phyloP scores from a whole-genome alignment of 495 filamentous ascomycete species.

The Trichocladium uniseriatum region DNA sequence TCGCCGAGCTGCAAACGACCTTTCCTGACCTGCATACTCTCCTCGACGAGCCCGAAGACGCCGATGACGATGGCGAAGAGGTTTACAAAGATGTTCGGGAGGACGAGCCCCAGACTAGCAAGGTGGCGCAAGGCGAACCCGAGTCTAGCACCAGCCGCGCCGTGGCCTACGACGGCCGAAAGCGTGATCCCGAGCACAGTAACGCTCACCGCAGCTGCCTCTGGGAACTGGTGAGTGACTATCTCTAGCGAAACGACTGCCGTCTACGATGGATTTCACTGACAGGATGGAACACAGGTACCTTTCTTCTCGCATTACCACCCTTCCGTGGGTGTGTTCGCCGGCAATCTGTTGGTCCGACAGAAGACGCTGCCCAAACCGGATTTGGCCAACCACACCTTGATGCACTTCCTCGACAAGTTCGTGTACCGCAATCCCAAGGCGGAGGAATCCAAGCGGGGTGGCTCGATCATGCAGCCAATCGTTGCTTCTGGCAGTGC shows the following conservation, averaged over 20 bases:
- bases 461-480: constrained; percentile 92
- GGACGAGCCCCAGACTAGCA: constrained; percentile 54
- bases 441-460: constrained; percentile 51
- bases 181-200: constrained; percentile 81
- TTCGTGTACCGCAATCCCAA: constrained; percentile 93
- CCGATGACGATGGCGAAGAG: constrained; percentile 36
- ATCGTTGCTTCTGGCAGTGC: constrained; percentile 56
- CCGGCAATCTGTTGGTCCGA: constrained; percentile 54
- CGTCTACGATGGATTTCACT: background rate
- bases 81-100: constrained; percentile 54
- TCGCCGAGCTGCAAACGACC: constrained; percentile 66
- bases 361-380: constrained; percentile 72
- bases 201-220: constrained; percentile 84
- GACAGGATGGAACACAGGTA: constrained; percentile 29
- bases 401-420: constrained; percentile 91
- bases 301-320: constrained; percentile 82
- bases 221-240: constrained; percentile 68
- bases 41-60: constrained; percentile 59
- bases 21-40: constrained; percentile 69
- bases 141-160: constrained; percentile 6
- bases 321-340: constrained; percentile 87
- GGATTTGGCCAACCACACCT: constrained; percentile 74
- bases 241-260: background rate
- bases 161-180: constrained; percentile 67
- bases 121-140: constrained; percentile 15